Evolutionary conservation across 2,329 filamentous ascomycete genomes (phyloP), one percentile per base, ranked within the genome.

Genomic region (Monilinia polystroma): DNA sequence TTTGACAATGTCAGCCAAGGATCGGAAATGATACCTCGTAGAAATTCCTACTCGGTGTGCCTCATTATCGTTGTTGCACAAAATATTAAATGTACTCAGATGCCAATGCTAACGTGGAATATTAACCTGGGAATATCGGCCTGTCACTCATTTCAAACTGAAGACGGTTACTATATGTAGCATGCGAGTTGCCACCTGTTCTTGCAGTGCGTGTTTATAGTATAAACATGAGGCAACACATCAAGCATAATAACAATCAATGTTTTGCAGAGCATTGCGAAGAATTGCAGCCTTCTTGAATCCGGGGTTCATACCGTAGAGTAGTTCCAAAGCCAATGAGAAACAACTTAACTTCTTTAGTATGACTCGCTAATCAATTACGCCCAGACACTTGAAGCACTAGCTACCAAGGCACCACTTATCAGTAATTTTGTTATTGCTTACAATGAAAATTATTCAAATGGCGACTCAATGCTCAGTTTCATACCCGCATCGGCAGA

Each of bases 301-400:
- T 35, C 32, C 5, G 32, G 32, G 20, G 23, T 45, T 63, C 14
- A 10, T 43, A 29, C 32, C 32, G 32, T 35, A 35, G 32, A 35
- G 32, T 35, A 35, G 56, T 58, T 29, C 29, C 35, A 43, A 41
- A 14, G n/a, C 16, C 4, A 45, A 58, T 58, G 11, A 54, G 32
- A 41, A 12, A 20, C 63, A 35, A 35, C 4, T 35, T 53, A 66
- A 66, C 23, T 43, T 66, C 23, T 59, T 66, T 35, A 35, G 43
- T 16, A 29, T 32, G 32, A 2, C 23, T 66, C 63, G 63, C 63
- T 66, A 66, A 66, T 49, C 14, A 18, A 35, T 66, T 16, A 32
- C 11, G 26, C 12, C 41, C 57, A n/a, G 23, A 49, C 26, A 43
- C 57, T 59, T 59, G 26, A 32, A 62, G 26, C 38, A 35, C 45